A percentile compares a stretch with the other conserved stretches of the same genome.
phyloP scores from a whole-genome alignment of 1,139 yeast species.

The Kodamaea arcana region DNA sequence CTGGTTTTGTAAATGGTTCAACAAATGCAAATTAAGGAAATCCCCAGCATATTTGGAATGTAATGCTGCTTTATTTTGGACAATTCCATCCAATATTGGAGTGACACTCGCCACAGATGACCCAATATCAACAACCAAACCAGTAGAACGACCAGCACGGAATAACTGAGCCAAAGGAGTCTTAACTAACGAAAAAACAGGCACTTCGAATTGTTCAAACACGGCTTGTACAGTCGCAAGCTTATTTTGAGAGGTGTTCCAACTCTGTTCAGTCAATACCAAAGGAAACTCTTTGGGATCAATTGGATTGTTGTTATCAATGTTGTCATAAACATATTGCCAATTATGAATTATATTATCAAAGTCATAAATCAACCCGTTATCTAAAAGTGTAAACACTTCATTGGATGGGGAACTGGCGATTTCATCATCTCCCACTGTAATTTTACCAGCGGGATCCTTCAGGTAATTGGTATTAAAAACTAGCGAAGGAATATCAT shows the following conservation, averaged over 20 bases:
- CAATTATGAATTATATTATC: constrained; percentile 57
- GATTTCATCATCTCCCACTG: constrained; percentile 51
- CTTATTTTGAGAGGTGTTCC: constrained; percentile 55
- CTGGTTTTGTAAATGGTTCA: constrained; percentile 34
- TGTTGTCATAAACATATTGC: constrained; percentile 51
- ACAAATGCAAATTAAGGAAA: constrained; percentile 54
- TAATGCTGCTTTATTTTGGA: constrained; percentile 55
- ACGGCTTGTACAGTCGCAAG: constrained; percentile 55
- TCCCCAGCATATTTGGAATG: constrained; percentile 69
- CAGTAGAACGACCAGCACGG: constrained; percentile 63
- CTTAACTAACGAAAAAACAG: constrained; percentile 63
- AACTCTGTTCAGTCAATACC: constrained; percentile 60
- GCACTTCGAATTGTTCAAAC: constrained; percentile 61
- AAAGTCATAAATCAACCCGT: constrained; percentile 65
- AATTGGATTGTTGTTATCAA: constrained; percentile 41
- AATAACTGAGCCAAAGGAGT: constrained; percentile 68
- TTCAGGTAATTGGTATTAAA: constrained; percentile 53
- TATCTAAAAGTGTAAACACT: constrained; percentile 59
- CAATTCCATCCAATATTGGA: constrained; percentile 68
- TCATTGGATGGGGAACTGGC: constrained; percentile 42
- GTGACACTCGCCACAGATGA: constrained; percentile 59
- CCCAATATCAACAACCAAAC: constrained; percentile 68
- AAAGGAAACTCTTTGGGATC: constrained; percentile 56
- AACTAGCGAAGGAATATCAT: constrained; percentile 57
- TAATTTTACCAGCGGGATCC: constrained; percentile 13